Evolutionary conservation across 176 grass and related monocot species (phyloP), one percentile per base, ranked within the genome.

Genomic region (Juncus effusus): DNA sequence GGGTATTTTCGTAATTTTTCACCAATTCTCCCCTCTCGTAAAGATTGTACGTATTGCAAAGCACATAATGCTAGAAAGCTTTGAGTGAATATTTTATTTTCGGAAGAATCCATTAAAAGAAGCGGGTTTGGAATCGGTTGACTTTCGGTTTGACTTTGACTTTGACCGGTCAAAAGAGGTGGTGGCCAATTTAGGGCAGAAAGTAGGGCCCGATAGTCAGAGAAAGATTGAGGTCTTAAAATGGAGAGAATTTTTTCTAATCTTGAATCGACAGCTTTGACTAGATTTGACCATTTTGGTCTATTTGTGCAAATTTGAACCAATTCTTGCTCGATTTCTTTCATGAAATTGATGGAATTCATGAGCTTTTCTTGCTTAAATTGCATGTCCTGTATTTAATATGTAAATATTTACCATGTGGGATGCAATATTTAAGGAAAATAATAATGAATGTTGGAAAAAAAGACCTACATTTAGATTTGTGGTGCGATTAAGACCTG

Each of bases 191-290:
- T 85, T 5, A 97, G 64, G 69, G 93, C 61, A 60, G 85, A 49
- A 82, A 97, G 80, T 74, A 97, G 80, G 67, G 85, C 75, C 10
- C 93, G 82, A 73, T 97, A 83, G 79, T 97, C 80, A 12, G 70
- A 77, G 9, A 97, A 75, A 36, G 93, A 82, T 79, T 92, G 88
- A 62, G 88, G 85, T 60, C 83, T 85, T 76, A 97, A 68, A 89
- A 89, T 83, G 51, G 75, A 58, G 40, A 97, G 81, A 67, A 67
- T 80, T 35, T 80, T 97, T 40, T 92, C 93, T 71, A 92, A 87
- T 86, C 93, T 97, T 62, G 82, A 92, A 77, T 97, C 93, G 63
- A 92, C 93, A 10, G 82, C 82, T 64, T 81, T 79, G 53, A 97
- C 4, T 44, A 97, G 88, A 74, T 78, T 83, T 53, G 74, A 77